Evolutionary conservation across 495 filamentous ascomycete genomes (phyloP), one percentile per base, ranked within the genome.

Genomic region (Aspergillus cavernicola): DNA sequence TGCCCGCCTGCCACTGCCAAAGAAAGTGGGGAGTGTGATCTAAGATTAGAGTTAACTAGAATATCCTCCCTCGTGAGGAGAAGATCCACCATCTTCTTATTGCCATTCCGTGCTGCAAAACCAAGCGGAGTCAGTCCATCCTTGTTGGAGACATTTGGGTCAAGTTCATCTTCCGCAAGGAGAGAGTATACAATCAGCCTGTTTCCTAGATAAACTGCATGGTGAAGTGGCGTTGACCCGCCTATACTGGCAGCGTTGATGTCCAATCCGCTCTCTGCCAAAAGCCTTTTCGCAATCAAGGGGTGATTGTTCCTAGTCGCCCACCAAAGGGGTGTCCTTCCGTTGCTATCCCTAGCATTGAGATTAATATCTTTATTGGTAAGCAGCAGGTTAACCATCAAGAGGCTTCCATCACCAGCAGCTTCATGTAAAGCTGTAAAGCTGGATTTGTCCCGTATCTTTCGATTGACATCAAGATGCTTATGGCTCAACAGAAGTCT

Each of bases 341-440:
- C 20, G 22, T 15, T n/a, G 22, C 12, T 23, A 43, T 43, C 40
- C 22, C 22, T 19, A 23, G 40, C 40, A 43, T 43, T 43, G 13
- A 23, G 2, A 26, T 43, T 13, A 10, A 43, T 10, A 6, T n/a
- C 40, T 26, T 43, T 15, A 3, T 43, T 43, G 13, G 11, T n/a
- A 43, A 43, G 40, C 13, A 43, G 22, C 19, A 43, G 8, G 22
- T 43, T 43, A 15, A 43, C 40, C 4, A 43, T 43, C 13, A 11
- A 23, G 40, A 43, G 40, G 7, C 13, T 19, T 10, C 40, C 40
- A 26, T 23, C 22, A 11, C 20, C 4, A 6, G 20, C 22, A n/a
- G 40, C 40, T 15, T 43, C 40, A 43, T 43, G 40, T n/a, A 43
- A 16, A 23, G 40, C 40, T 24, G 40, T 43, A 11, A 43, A 26